These are phyloP conservation scores for Halophytophthora batemanensis DNA, from an alignment of 352 stramenopile species.

Conservation along the genomic window DNA sequence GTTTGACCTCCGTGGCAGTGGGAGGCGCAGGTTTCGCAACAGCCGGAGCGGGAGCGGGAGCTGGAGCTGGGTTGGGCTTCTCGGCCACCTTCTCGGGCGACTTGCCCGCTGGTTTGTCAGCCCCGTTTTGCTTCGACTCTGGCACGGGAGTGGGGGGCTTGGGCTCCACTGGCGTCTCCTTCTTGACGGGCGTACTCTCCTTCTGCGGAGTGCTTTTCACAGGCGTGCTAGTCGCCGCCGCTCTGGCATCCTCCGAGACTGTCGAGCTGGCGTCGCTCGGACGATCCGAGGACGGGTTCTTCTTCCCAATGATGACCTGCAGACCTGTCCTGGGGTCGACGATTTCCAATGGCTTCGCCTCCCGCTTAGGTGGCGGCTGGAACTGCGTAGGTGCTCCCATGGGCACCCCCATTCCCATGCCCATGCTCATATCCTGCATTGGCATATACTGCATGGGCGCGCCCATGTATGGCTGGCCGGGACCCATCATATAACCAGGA, in stretches of 20 bases:
- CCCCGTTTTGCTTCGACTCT: conserved; percentile 25
- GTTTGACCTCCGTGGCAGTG: conserved; percentile 2
- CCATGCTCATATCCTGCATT: conserved; percentile 46
- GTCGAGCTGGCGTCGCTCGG: conserved; percentile 15
- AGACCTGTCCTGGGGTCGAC: conserved; percentile 52
- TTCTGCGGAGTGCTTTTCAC: conserved; percentile 32
- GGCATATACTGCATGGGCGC: conserved; percentile 42
- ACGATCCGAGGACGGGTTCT: conserved; percentile 8
- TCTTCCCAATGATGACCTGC: conserved; percentile 30
- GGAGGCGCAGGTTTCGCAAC: conserved; percentile 1
- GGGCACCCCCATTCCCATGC: conserved; percentile 35
- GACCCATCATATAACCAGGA: conserved; percentile 46
- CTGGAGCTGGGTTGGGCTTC: conserved; percentile 13
- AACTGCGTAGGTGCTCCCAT: conserved; percentile 30
- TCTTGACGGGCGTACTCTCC: conserved; percentile 15
- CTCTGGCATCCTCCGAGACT: conserved; percentile 17
- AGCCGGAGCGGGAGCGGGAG: conserved; percentile 3
- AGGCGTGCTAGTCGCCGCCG: conserved; percentile 14
- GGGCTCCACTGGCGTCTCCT: background rate
- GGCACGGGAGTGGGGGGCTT: background rate
- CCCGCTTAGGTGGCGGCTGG: conserved; percentile 40
- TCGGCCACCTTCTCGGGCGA: conserved; percentile 17
- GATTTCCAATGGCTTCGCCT: conserved; percentile 47
- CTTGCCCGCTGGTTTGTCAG: conserved; percentile 12
- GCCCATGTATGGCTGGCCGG: conserved; percentile 34